phyloP scores from a whole-genome alignment of 306 rosid genomes.

The Vigna trinervia region DNA sequence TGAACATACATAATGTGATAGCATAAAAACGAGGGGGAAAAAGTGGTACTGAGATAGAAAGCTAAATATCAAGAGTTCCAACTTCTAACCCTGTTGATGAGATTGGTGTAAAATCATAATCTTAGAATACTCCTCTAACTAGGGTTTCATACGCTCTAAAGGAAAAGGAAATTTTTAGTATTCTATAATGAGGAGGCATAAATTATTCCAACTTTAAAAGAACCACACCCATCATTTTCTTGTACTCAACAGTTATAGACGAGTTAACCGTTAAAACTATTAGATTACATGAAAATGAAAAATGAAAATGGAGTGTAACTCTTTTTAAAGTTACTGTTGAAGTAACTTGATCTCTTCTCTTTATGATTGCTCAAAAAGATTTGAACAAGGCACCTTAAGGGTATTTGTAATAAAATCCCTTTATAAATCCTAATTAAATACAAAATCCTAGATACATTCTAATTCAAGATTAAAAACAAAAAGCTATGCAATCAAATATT shows the following conservation, averaged over 20 bases:
- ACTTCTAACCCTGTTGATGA: background rate
- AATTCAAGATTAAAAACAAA: background rate
- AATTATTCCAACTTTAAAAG: too few species aligned
- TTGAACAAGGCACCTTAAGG: conserved; percentile 3
- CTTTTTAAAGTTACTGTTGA: too few species aligned
- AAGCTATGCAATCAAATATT: background rate
- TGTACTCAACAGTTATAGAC: background rate
- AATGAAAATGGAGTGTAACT: background rate
- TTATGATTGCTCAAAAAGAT: background rate
- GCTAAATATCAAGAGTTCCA: background rate
- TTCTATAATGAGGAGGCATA: too few species aligned
- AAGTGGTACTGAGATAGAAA: background rate
- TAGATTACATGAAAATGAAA: background rate
- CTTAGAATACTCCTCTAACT: background rate
- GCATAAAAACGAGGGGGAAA: background rate
- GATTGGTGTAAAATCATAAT: background rate
- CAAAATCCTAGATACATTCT: background rate
- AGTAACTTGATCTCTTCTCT: too few species aligned
- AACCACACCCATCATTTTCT: too few species aligned
- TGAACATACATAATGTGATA: conserved; percentile 2
- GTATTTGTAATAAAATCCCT: background rate
- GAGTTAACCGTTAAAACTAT: background rate
- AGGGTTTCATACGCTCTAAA: background rate
- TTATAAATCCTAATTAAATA: background rate
- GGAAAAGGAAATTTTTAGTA: too few species aligned